These are phyloP conservation scores for Silene coronaria DNA, from an alignment of 179 eudicot species.

Conservation along the genomic window DNA sequence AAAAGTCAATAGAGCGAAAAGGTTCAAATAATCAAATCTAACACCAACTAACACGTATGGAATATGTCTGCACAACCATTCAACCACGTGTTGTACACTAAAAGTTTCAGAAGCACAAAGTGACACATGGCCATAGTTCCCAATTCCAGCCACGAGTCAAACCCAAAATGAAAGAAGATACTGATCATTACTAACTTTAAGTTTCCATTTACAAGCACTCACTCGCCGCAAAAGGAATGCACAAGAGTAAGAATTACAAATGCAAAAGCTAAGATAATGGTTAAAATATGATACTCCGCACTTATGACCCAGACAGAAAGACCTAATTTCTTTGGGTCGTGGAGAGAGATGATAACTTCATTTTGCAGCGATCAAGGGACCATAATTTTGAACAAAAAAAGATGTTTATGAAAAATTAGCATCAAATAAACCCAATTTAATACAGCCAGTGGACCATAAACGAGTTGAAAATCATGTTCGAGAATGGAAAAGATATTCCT, in stretches of 20 bases:
- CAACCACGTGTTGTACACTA: not conserved
- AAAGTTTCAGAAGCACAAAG: not conserved
- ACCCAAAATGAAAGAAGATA: not conserved
- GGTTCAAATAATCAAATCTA: not conserved
- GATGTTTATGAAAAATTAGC: not conserved
- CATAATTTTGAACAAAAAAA: not conserved
- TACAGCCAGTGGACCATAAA: not conserved
- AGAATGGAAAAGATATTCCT: not conserved
- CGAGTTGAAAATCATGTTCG: not conserved
- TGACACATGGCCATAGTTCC: not conserved
- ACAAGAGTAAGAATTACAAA: not conserved
- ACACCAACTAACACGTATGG: not conserved
- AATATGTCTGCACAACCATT: not conserved
- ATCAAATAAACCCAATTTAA: not conserved
- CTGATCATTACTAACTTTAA: no score
- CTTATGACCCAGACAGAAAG: not conserved
- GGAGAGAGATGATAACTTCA: not conserved
- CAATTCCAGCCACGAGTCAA: not conserved
- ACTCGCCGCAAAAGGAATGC: not conserved
- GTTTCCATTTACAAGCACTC: not conserved
- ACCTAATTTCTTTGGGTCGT: not conserved
- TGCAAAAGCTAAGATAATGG: conserved; percentile 1
- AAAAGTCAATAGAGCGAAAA: not conserved
- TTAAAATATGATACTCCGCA: not conserved
- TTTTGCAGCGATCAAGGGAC: not conserved